Base-by-base conservation (phyloP, 345 rosid genomes). In the Linum tenue region DNA sequence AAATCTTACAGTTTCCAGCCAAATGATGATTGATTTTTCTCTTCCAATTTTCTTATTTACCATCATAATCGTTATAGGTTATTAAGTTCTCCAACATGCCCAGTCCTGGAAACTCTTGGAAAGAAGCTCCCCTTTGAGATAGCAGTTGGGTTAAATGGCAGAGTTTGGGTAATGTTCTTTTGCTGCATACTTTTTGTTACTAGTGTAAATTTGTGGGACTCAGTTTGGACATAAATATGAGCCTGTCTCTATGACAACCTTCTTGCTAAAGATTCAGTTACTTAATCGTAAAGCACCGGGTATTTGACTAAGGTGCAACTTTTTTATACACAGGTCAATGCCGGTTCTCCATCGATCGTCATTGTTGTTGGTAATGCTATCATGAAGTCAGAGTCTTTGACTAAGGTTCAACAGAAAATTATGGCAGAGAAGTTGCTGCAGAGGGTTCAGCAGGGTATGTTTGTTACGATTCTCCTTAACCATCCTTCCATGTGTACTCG, bases 141-240 rank as follows among this genome's bases (percentile, higher is more conserved):
- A 67, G 96, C 88, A n/a, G 77, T 80, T 68, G 97, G 98, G 69
- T 66, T 86, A 67, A 88, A 88, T 68, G 98, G 96, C 61, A 76
- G 91, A 39, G 90, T 84, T 60, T 85, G 90, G 91, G 98, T 86
- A 68, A 60, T 76, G 22, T 41, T 67, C 22, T 7, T 42, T 16
- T 42, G 35, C 37, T 22, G 42, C 16, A 15, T 40, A 37, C 44
- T n/a, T 11, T 10, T 42, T 38, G 4, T 22, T 22, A 22, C 31
- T 22, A 22, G 31, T 22, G 31, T 22, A 22, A 22, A 22, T 22
- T 22, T 22, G 31, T 22, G 31, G 31, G 31, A 22, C 31, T 22
- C 31, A 22, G 31, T 22, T 22, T 22, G 31, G 31, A 22, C 31
- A 3, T 3, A 31, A 38, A 17, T 22, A 42, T 5, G 16, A 36